Evolutionary conservation across 2,329 filamentous ascomycete genomes (phyloP).

Genomic region (Hymenoscyphus occultus): DNA sequence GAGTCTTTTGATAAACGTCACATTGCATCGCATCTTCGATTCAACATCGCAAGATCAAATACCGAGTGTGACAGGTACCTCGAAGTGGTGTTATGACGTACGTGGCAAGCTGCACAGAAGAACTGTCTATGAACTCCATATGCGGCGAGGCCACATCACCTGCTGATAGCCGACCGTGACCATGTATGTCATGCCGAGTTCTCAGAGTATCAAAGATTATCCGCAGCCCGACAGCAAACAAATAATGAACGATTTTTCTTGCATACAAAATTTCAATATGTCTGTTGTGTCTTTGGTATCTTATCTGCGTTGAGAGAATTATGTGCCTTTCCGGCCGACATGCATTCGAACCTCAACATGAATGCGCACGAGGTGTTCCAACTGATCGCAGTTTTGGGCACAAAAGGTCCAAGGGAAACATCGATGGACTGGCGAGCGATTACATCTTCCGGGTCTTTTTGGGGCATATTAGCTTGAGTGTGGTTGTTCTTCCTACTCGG

Average conservation of each 20-base stretch:
- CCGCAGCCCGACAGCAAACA: background rate
- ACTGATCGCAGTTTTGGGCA: no score
- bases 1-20: background rate
- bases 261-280: background rate
- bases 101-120: background rate
- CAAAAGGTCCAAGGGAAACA: background rate
- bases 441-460: background rate
- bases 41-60: conserved; percentile 1
- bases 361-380: background rate
- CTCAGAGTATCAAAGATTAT: background rate
- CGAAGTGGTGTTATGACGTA: background rate
- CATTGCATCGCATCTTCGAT: background rate
- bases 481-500: background rate
- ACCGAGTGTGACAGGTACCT: background rate
- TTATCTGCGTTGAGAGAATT: background rate
- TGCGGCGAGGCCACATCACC: background rate
- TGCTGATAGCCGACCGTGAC: background rate
- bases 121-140: no score
- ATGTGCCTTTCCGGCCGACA: background rate
- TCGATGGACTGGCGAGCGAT: background rate
- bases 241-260: background rate
- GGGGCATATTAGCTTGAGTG: background rate
- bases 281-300: background rate
- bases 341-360: no score
- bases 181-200: background rate